These are phyloP conservation scores for Spinacia oleracea DNA, from an alignment of 179 eudicot genomes.

Conservation along the genomic window DNA sequence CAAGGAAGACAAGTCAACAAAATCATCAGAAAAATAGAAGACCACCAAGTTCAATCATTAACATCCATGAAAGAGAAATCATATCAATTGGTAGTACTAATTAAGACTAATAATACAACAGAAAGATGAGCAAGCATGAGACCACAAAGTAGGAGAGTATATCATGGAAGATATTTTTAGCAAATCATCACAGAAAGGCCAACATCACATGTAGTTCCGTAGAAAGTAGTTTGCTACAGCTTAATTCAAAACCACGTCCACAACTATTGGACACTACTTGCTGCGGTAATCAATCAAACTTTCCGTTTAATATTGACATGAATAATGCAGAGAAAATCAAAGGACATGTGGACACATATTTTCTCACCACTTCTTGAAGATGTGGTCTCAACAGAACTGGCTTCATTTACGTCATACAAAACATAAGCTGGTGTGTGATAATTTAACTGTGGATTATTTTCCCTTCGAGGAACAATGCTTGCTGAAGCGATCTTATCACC, in stretches of 20 bases:
- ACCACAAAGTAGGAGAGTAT: background rate
- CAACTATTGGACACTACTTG: background rate
- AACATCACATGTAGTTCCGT: background rate
- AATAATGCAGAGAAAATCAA: background rate
- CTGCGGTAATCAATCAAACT: slow-evolving; percentile 4
- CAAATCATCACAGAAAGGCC: background rate
- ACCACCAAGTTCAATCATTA: background rate
- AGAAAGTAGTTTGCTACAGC: background rate
- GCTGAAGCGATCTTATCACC: slow-evolving; percentile 41
- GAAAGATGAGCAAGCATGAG: background rate
- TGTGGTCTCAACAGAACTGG: slow-evolving; percentile 39
- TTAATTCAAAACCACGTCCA: background rate
- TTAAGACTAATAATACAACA: background rate
- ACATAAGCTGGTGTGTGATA: slow-evolving; percentile 88
- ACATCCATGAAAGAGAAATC: background rate
- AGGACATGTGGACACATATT: background rate
- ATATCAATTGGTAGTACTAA: background rate
- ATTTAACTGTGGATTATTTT: slow-evolving; percentile 46
- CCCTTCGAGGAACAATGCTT: slow-evolving; percentile 41
- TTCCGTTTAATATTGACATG: background rate
- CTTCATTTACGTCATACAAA: slow-evolving; percentile 59
- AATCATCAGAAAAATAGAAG: background rate
- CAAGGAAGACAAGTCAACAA: background rate
- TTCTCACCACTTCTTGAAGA: slow-evolving; percentile 47
- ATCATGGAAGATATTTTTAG: background rate